Evolutionary conservation across 2,329 filamentous ascomycete genomes (phyloP).

Genomic region (Trichoderma sp.): DNA sequence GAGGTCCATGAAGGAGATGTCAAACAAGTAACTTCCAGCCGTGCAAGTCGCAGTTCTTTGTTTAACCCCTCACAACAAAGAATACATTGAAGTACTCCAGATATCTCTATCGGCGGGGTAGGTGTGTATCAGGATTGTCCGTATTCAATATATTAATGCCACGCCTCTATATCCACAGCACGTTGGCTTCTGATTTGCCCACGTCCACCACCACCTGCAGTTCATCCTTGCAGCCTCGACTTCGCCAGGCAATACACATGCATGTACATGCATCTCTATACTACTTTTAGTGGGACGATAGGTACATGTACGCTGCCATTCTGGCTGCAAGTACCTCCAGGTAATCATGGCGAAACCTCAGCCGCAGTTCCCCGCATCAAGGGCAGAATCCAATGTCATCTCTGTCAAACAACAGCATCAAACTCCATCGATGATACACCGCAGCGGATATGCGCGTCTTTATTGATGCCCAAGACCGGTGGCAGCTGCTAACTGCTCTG

Average conservation of each 20-base stretch:
- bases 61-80: neutral
- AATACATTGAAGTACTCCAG: neutral
- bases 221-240: neutral
- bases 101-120: neutral
- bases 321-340: neutral
- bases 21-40: too few relatives aligned
- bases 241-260: neutral
- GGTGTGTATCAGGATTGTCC: neutral
- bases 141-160: too few relatives aligned
- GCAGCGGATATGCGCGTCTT: neutral
- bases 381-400: neutral
- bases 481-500: neutral
- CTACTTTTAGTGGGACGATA: neutral
- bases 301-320: neutral
- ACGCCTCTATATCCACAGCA: too few relatives aligned
- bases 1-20: too few relatives aligned
- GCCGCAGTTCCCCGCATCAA: neutral
- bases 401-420: neutral
- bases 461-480: neutral
- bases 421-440: neutral
- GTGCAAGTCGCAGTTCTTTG: too few relatives aligned
- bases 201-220: neutral
- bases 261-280: too few relatives aligned
- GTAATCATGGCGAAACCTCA: neutral
- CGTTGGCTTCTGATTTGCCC: too few relatives aligned